Conservation (phyloP, 441 rosid species). For the Erodium texanum region DNA sequence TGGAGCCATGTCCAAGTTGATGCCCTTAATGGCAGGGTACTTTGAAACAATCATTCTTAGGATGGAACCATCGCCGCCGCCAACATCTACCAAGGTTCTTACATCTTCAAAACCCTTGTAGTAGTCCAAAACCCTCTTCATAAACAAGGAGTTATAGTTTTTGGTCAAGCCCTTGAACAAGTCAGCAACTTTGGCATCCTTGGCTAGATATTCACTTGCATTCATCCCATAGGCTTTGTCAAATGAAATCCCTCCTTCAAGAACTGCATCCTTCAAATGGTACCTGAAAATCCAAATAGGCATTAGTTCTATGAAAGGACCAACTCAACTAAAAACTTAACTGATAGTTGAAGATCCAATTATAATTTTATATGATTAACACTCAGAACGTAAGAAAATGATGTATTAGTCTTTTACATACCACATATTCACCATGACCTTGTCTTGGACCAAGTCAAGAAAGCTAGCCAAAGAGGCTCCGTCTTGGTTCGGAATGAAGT, state of each 20-base stretch:
- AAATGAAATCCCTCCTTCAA: conserved; percentile 38
- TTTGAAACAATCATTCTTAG: conserved; percentile 34
- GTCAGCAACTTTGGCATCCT: conserved; percentile 26
- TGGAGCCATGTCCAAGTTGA: conserved; percentile 39
- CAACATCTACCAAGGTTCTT: conserved; percentile 37
- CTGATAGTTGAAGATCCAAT: too few species aligned
- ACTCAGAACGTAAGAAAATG: too few species aligned
- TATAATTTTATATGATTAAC: too few species aligned
- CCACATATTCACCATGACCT: conserved; percentile 27
- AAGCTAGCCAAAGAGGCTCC: conserved; percentile 25
- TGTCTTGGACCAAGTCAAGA: conserved; percentile 29
- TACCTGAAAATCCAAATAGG: conserved; percentile 24
- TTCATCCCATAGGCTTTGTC: conserved; percentile 29
- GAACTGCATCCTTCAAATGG: conserved; percentile 34
- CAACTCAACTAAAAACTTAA: too few species aligned
- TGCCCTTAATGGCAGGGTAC: conserved; percentile 35
- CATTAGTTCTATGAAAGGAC: too few species aligned
- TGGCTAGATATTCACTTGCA: conserved; percentile 6
- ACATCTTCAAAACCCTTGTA: conserved; percentile 38
- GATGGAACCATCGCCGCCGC: conserved; percentile 40
- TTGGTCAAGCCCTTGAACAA: conserved; percentile 26
- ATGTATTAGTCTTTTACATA: conserved; percentile 1
- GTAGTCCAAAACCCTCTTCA: conserved; percentile 25
- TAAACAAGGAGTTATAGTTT: conserved; percentile 28
- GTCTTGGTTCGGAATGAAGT: conserved; percentile 29